phyloP scores from a whole-genome alignment of 768 basidiomycete genomes.

The Suillus tomentosus region DNA sequence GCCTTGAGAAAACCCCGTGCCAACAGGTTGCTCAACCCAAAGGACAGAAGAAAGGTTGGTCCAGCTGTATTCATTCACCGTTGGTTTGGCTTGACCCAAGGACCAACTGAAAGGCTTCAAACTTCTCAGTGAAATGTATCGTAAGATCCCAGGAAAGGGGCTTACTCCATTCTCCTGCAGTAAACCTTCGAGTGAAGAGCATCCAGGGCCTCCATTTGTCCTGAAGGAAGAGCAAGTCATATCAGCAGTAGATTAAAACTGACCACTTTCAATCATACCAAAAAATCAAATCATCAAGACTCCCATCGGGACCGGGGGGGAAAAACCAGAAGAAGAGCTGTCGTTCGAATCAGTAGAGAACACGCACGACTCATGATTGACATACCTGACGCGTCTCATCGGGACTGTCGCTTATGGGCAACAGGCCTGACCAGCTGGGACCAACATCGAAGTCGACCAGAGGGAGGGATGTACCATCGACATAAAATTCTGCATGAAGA shows the following conservation, averaged over 20 bases:
- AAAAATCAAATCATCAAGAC: slow-evolving; percentile 72
- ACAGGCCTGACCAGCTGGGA: slow-evolving; percentile 72
- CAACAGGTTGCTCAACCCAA: slow-evolving; percentile 80
- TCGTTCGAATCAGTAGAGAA: not conserved
- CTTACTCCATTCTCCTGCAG: slow-evolving; percentile 76
- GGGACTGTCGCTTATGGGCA: slow-evolving; percentile 62
- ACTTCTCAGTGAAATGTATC: slow-evolving; percentile 17
- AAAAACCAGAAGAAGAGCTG: slow-evolving; percentile 87
- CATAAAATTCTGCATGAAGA: slow-evolving; percentile 57
- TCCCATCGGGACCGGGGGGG: slow-evolving; percentile 74
- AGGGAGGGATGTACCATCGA: slow-evolving; percentile 66
- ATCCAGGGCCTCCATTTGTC: slow-evolving; percentile 84
- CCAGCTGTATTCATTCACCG: slow-evolving; percentile 70
- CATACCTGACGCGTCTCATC: slow-evolving; percentile 70
- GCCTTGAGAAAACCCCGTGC: slow-evolving; percentile 78
- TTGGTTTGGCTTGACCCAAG: slow-evolving; percentile 63
- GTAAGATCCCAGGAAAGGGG: slow-evolving; percentile 21
- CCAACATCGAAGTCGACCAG: slow-evolving; percentile 74
- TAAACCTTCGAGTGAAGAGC: slow-evolving; percentile 71
- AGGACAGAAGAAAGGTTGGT: slow-evolving; percentile 76
- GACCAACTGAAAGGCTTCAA: slow-evolving; percentile 68
- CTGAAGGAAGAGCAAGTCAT: slow-evolving; percentile 32
- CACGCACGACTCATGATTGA: not conserved
- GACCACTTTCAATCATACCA: slow-evolving; percentile 43
- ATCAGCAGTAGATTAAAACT: not conserved